phyloP scores from a whole-genome alignment of 2,329 filamentous ascomycete species.

The Malbranchea cinnamomea region DNA sequence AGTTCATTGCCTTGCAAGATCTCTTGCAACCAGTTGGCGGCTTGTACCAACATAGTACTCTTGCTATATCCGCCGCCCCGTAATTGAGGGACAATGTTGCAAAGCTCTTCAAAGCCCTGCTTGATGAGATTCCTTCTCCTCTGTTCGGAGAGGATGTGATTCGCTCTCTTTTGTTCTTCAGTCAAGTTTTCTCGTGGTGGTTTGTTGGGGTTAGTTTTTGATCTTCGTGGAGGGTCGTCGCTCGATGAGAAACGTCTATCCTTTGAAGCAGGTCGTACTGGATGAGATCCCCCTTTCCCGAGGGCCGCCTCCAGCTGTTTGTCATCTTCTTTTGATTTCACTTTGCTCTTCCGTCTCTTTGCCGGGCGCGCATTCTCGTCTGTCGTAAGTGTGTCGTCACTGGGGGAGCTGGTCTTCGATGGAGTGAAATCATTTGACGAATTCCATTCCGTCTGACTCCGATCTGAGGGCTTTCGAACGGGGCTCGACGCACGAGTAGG shows the following conservation, averaged over 20 bases:
- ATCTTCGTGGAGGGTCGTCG: slow-evolving; percentile 19
- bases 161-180: slow-evolving; percentile 68
- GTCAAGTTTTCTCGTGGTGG: slow-evolving; percentile 45
- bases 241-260: slow-evolving; percentile 8
- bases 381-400: slow-evolving; percentile 12
- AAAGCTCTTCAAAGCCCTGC: slow-evolving; percentile 68
- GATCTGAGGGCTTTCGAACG: slow-evolving; percentile 12
- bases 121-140: slow-evolving; percentile 72
- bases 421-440: slow-evolving; percentile 1
- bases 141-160: slow-evolving; percentile 78
- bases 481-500: slow-evolving; percentile 48
- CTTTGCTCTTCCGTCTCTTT: slow-evolving; percentile 43
- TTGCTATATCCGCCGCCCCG: slow-evolving; percentile 66
- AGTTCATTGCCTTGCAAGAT: slow-evolving; percentile 53
- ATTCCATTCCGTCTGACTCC: slow-evolving; percentile 2
- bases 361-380: slow-evolving; percentile 21
- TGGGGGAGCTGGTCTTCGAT: slow-evolving; percentile 1
- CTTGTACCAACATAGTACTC: slow-evolving; percentile 60
- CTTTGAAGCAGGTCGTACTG: slow-evolving; percentile 3
- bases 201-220: slow-evolving; percentile 16
- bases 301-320: slow-evolving; percentile 20
- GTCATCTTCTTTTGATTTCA: slow-evolving; percentile 29
- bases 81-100: slow-evolving; percentile 59
- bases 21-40: slow-evolving; percentile 64
- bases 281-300: background rate